A percentile compares a stretch with the other conserved stretches of the same genome.
These are phyloP conservation scores for Flaveria linearis DNA, from an alignment of 129 eudicot species.

Conservation along the genomic window DNA sequence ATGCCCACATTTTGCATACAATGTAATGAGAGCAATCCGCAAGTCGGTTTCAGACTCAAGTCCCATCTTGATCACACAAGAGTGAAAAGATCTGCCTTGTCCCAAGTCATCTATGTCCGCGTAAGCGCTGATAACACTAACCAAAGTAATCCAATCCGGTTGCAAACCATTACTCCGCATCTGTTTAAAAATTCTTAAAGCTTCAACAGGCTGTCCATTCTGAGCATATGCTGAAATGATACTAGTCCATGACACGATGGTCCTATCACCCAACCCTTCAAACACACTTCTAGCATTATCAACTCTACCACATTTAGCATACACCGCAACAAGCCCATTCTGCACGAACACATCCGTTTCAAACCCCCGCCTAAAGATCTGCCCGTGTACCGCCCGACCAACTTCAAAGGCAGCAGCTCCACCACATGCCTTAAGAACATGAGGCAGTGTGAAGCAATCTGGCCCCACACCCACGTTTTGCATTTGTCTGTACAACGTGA, in stretches of 20 bases:
- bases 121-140: slow-evolving; percentile 55
- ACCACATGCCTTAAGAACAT: slow-evolving; percentile 75
- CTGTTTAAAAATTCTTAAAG: slow-evolving; percentile 45
- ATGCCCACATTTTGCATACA: slow-evolving; percentile 75
- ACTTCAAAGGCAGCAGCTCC: slow-evolving; percentile 34
- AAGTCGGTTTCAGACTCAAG: slow-evolving; percentile 62
- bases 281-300: slow-evolving; percentile 52
- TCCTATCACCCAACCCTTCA: slow-evolving; percentile 45
- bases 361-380: slow-evolving; percentile 54
- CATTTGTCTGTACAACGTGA: slow-evolving; percentile 57
- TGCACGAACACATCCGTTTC: slow-evolving; percentile 64
- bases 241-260: slow-evolving; percentile 72
- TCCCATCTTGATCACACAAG: slow-evolving; percentile 71
- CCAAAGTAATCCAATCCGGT: slow-evolving; percentile 65
- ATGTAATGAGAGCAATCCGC: slow-evolving; percentile 54
- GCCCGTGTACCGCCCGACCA: slow-evolving; percentile 70
- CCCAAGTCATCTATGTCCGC: slow-evolving; percentile 61
- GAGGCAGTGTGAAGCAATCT: slow-evolving; percentile 63
- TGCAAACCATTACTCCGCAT: slow-evolving; percentile 54
- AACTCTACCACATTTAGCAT: slow-evolving; percentile 61
- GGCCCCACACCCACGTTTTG: slow-evolving; percentile 47
- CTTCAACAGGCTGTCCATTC: slow-evolving; percentile 63
- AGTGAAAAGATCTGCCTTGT: slow-evolving; percentile 64
- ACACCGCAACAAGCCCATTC: slow-evolving; percentile 67
- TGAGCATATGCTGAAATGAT: slow-evolving; percentile 75